Evolutionary conservation across 2,329 filamentous ascomycete genomes (phyloP).

Genomic region (Pseudophaeomoniella oleicola): DNA sequence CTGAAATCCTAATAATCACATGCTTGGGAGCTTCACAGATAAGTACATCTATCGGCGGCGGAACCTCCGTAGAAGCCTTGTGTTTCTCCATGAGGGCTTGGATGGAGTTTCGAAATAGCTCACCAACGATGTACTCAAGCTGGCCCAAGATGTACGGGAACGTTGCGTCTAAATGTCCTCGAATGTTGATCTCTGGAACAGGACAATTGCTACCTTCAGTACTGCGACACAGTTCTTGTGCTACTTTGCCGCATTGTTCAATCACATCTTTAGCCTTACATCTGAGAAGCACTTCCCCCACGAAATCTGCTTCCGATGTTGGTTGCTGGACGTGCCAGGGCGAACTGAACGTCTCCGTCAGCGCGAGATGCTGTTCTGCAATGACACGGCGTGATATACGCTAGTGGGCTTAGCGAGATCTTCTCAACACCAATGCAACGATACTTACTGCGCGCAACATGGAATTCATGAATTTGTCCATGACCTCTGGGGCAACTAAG

Average conservation of each 20-base stretch:
- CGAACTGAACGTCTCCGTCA: slow-evolving; percentile 87
- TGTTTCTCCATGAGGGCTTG: slow-evolving; percentile 77
- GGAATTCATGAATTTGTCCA: slow-evolving; percentile 92
- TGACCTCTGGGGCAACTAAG: slow-evolving; percentile 62
- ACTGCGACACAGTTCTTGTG: slow-evolving; percentile 57
- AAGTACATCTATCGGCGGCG: slow-evolving; percentile 81
- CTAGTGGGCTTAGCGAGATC: too few species aligned
- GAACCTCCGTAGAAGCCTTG: slow-evolving; percentile 30
- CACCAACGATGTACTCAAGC: slow-evolving; percentile 92
- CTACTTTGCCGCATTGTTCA: slow-evolving; percentile 62
- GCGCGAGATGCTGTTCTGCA: slow-evolving; percentile 87
- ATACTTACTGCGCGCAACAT: slow-evolving; percentile 61
- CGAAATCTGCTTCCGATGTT: slow-evolving; percentile 64
- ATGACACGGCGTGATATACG: slow-evolving; percentile 92
- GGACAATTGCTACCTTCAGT: slow-evolving; percentile 57
- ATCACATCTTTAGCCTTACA: slow-evolving; percentile 87
- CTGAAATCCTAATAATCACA: slow-evolving; percentile 90
- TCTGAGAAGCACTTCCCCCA: slow-evolving; percentile 88
- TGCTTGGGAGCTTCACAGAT: slow-evolving; percentile 90
- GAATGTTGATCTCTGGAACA: slow-evolving; percentile 68
- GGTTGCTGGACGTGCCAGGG: slow-evolving; percentile 78
- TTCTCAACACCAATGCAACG: too few species aligned
- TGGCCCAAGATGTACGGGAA: slow-evolving; percentile 96
- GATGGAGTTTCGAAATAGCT: slow-evolving; percentile 86
- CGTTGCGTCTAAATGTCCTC: slow-evolving; percentile 74